phyloP scores from a whole-genome alignment of 1,139 yeast genomes.

The Yamadazyma atlantica region DNA sequence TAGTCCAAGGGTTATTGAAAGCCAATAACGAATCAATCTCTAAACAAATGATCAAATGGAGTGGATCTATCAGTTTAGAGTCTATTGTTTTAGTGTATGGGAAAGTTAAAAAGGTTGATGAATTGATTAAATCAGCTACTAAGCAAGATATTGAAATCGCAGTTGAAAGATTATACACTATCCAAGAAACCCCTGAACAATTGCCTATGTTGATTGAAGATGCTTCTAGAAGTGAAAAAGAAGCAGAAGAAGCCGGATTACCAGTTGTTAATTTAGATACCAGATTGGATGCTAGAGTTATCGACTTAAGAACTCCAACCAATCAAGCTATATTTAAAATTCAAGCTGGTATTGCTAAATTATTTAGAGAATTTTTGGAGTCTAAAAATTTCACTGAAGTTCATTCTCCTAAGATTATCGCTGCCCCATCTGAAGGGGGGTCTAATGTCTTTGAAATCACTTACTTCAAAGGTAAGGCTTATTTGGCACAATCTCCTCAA shows the following conservation, averaged over 20 bases:
- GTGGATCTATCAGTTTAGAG: conserved; percentile 80
- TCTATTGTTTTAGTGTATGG: conserved; percentile 92
- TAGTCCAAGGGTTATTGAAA: conserved; percentile 83
- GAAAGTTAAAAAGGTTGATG: conserved; percentile 77
- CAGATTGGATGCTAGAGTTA: conserved; percentile 89
- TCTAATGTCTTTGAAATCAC: conserved; percentile 91
- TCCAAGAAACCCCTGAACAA: conserved; percentile 88
- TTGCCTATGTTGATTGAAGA: conserved; percentile 94
- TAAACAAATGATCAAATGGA: conserved; percentile 97
- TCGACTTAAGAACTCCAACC: conserved; percentile 93
- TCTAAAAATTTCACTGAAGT: conserved; percentile 77
- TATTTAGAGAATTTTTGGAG: conserved; percentile 85
- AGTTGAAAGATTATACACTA: conserved; percentile 68
- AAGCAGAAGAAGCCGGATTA: conserved; percentile 87
- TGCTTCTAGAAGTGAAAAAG: conserved; percentile 92
- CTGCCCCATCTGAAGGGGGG: conserved; percentile 98
- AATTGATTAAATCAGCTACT: conserved; percentile 85
- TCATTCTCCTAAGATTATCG: conserved; percentile 93
- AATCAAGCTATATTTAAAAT: conserved; percentile 96
- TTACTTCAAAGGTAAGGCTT: conserved; percentile 91
- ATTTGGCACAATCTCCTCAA: conserved; percentile 97
- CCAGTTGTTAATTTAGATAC: conserved; percentile 97
- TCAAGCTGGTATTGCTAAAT: conserved; percentile 82
- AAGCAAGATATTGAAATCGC: conserved; percentile 88
- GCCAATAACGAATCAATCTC: conserved; percentile 63